phyloP scores from a whole-genome alignment of 352 stramenopile species.

The Pythium chondricola region DNA sequence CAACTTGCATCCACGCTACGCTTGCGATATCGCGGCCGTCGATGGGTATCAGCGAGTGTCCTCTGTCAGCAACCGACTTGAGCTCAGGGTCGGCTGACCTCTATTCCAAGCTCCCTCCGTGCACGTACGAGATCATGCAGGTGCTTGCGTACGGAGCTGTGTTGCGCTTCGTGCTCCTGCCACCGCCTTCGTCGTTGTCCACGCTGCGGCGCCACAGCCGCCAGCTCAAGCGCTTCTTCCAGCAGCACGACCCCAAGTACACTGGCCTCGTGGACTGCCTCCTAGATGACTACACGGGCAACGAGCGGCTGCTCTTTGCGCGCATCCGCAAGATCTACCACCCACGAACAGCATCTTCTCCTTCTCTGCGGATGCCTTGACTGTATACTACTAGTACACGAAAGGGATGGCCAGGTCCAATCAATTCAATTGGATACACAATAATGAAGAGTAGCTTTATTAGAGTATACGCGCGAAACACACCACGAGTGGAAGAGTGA shows the following conservation, averaged over 20 bases:
- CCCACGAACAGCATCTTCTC: neutral
- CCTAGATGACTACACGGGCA: slow-evolving; percentile 43
- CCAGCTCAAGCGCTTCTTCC: slow-evolving; percentile 40
- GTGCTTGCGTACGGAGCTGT: slow-evolving; percentile 28
- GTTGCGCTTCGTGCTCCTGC: slow-evolving; percentile 32
- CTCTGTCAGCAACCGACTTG: neutral
- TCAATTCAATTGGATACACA: too few species aligned
- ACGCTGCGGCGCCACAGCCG: slow-evolving; percentile 25
- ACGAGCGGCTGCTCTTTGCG: slow-evolving; percentile 47
- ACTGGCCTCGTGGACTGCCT: slow-evolving; percentile 29
- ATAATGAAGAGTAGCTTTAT: slow-evolving; percentile 20
- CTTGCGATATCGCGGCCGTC: neutral
- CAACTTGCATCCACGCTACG: neutral
- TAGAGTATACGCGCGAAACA: slow-evolving; percentile 20
- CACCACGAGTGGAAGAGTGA: too few species aligned
- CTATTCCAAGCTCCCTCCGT: too few species aligned
- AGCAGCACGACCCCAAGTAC: slow-evolving; percentile 38
- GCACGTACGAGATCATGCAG: slow-evolving; percentile 22
- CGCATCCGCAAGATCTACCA: slow-evolving; percentile 39
- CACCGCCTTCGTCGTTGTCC: slow-evolving; percentile 28
- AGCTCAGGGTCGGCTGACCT: too few species aligned
- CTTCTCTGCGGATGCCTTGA: too few species aligned
- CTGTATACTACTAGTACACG: too few species aligned
- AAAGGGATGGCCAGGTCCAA: too few species aligned
- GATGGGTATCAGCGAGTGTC: neutral